Conservation (phyloP, 331 rosid species). For the Malus hybrid region DNA sequence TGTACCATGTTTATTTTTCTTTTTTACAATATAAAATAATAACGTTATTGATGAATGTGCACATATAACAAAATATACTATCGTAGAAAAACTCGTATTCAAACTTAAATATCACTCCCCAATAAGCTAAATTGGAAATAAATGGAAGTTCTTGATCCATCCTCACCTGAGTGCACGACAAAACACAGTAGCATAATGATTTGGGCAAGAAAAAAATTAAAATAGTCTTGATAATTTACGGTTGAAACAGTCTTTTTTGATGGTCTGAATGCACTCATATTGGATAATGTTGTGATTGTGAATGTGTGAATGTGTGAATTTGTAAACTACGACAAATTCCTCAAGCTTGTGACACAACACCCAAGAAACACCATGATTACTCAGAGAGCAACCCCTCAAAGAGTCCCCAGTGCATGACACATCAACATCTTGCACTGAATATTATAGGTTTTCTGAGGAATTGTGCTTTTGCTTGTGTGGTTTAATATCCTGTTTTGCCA, state of each 20-base stretch:
- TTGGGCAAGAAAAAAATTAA: neutral
- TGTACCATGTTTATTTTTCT: no score
- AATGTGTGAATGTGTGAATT: neutral
- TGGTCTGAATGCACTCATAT: neutral
- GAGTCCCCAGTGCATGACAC: constrained; percentile 29
- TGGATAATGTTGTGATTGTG: constrained; percentile 17
- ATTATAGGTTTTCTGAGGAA: constrained; percentile 40
- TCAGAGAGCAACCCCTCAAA: constrained; percentile 38
- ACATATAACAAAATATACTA: no score
- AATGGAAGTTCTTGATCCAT: neutral
- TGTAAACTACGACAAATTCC: neutral
- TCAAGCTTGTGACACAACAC: constrained; percentile 20
- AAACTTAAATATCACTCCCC: neutral
- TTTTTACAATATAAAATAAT: no score
- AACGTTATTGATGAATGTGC: no score
- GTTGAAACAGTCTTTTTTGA: neutral
- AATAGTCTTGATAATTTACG: neutral
- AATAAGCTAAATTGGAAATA: neutral
- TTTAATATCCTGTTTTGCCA: constrained; percentile 23
- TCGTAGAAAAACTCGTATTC: no score
- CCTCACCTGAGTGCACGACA: neutral
- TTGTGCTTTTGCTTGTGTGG: constrained; percentile 26
- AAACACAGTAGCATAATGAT: neutral
- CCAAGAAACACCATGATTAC: constrained; percentile 45
- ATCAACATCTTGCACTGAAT: constrained; percentile 52